These are phyloP conservation scores for Ramularia collo-cygni DNA, from an alignment of 2,329 filamentous ascomycete genomes.

Conservation along the genomic window DNA sequence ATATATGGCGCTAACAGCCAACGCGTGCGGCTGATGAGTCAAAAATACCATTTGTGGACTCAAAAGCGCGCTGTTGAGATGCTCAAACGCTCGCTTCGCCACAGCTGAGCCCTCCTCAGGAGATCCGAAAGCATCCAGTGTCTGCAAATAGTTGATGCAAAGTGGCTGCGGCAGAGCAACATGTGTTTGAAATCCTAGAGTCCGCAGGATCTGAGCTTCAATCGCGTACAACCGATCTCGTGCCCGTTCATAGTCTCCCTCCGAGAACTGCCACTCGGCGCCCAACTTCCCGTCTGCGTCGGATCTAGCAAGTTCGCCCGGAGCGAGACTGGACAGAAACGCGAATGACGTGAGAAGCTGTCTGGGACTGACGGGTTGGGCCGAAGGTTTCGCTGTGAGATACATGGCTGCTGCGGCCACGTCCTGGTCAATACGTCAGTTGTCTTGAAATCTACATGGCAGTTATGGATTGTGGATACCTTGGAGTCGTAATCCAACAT, in stretches of 20 bases:
- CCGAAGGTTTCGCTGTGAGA: constrained; percentile 74
- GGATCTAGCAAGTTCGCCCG: constrained; percentile 39
- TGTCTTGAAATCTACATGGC: constrained; percentile 4
- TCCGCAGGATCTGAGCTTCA: constrained; percentile 69
- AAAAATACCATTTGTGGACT: constrained; percentile 85
- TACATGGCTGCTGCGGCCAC: constrained; percentile 76
- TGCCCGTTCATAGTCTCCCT: constrained; percentile 61
- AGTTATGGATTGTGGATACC: constrained; percentile 30
- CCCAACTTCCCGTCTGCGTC: constrained; percentile 5
- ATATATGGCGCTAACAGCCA: constrained; percentile 87
- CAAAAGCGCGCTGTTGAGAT: constrained; percentile 79
- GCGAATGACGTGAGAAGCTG: constrained; percentile 79
- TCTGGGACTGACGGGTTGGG: constrained; percentile 66
- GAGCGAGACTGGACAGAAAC: constrained; percentile 63
- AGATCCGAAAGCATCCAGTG: constrained; percentile 60
- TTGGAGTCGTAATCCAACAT: constrained; percentile 46
- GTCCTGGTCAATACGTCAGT: no score
- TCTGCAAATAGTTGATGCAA: constrained; percentile 86
- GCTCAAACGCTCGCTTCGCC: constrained; percentile 59
- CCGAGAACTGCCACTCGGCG: constrained; percentile 54
- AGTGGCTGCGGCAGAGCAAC: constrained; percentile 80
- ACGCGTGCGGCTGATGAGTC: constrained; percentile 79
- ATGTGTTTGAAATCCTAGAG: constrained; percentile 74
- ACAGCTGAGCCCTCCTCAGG: constrained; percentile 44
- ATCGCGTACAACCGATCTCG: constrained; percentile 60